Percentiles rank a stretch among this genome's conserved stretches.
These are phyloP conservation scores for Curvularia sp. DNA, from an alignment of 2,329 filamentous ascomycete species.

Conservation along the genomic window DNA sequence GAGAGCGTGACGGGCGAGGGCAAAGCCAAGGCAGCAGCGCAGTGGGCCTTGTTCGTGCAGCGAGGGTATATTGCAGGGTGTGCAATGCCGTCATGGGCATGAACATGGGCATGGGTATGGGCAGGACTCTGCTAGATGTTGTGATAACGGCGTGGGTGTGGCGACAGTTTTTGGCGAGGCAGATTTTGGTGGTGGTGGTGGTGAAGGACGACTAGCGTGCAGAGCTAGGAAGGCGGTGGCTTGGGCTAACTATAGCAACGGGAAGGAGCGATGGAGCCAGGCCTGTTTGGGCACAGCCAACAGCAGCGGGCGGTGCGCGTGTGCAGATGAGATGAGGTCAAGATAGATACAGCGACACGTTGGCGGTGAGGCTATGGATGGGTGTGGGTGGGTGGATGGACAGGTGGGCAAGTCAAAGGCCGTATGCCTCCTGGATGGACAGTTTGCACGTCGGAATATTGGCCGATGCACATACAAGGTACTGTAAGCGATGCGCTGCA, in stretches of 20 bases:
- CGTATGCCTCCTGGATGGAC: background rate
- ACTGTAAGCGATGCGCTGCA: slow-evolving; percentile 7
- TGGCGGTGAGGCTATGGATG: slow-evolving; percentile 13
- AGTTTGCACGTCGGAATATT: slow-evolving; percentile 10
- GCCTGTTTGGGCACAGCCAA: background rate
- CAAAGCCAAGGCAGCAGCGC: slow-evolving; percentile 1
- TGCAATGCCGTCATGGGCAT: slow-evolving; percentile 20
- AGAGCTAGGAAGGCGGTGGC: slow-evolving; percentile 8
- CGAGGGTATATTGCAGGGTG: slow-evolving; percentile 12
- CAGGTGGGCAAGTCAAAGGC: background rate
- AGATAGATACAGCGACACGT: slow-evolving; percentile 14
- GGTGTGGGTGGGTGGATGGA: background rate
- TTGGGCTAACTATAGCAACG: slow-evolving; percentile 25
- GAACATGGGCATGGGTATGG: too few species aligned
- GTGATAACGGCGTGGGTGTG: slow-evolving; percentile 8
- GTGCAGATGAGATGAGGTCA: background rate
- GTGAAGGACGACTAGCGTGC: slow-evolving; percentile 19
- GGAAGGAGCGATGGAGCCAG: slow-evolving; percentile 14
- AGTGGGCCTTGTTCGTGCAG: background rate
- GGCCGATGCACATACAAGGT: slow-evolving; percentile 5
- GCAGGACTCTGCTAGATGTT: background rate
- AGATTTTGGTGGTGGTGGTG: slow-evolving; percentile 22
- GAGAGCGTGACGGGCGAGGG: slow-evolving; percentile 2
- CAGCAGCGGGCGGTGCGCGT: slow-evolving; percentile 3
- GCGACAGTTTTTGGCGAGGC: slow-evolving; percentile 29